Conservation (phyloP, 768 basidiomycete genomes). For the Russula dissimulans region DNA sequence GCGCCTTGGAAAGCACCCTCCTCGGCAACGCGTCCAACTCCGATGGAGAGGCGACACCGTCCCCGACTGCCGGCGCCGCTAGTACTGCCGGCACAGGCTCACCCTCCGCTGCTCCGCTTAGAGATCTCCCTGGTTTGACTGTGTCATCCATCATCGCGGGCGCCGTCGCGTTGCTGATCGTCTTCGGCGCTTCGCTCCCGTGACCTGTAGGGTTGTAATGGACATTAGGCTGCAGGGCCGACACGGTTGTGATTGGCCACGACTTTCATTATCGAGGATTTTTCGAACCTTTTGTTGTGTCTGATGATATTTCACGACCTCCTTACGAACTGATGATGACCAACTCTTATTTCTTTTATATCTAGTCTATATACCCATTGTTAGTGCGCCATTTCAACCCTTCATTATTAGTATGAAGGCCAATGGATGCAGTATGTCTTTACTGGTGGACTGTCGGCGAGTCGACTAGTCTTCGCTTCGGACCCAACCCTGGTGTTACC, state of each 20-base stretch:
- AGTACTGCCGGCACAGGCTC: not conserved
- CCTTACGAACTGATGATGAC: slow-evolving; percentile 15
- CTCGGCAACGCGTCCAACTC: slow-evolving; percentile 42
- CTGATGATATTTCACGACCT: slow-evolving; percentile 16
- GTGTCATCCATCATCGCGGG: not conserved
- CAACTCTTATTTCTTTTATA: not conserved
- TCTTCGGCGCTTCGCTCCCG: not conserved
- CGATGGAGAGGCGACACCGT: slow-evolving; percentile 34
- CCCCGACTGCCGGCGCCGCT: slow-evolving; percentile 15
- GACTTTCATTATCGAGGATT: not conserved
- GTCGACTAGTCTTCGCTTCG: too few relatives aligned
- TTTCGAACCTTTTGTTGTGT: not conserved
- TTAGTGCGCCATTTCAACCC: too few relatives aligned
- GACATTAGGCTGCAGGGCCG: not conserved
- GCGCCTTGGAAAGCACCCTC: slow-evolving; percentile 41
- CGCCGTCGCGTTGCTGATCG: not conserved
- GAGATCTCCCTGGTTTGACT: not conserved
- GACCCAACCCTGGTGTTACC: too few relatives aligned
- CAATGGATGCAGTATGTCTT: too few relatives aligned
- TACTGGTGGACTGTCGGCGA: too few relatives aligned
- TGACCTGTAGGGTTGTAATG: not conserved
- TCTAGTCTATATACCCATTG: too few relatives aligned
- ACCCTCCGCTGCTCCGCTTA: not conserved
- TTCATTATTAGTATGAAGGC: too few relatives aligned
- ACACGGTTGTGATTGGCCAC: not conserved